These are phyloP conservation scores for Mallotus nudiflorus DNA, from an alignment of 345 rosid species.

Conservation along the genomic window DNA sequence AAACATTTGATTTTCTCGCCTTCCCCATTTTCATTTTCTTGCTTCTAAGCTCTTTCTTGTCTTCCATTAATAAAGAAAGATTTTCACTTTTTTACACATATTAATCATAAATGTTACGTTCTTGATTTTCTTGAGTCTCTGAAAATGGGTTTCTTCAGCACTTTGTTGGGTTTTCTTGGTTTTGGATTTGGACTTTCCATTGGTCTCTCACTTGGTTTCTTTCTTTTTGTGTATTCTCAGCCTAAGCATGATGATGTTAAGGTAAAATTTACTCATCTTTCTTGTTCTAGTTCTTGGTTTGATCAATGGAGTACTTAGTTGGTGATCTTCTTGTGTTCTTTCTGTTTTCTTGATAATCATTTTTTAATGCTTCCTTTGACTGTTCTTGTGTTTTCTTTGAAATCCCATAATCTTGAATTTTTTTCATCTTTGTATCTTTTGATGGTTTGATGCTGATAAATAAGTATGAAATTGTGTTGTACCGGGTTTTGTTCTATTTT, in stretches of 20 bases:
- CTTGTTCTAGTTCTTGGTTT: too few relatives aligned
- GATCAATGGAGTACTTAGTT: too few relatives aligned
- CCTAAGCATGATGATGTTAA: slow-evolving; percentile 40
- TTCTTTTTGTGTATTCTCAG: slow-evolving; percentile 58
- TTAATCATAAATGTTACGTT: neutral
- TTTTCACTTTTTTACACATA: neutral
- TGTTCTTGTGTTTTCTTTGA: neutral
- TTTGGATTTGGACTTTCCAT: slow-evolving; percentile 68
- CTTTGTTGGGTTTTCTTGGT: slow-evolving; percentile 62
- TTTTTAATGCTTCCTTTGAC: neutral
- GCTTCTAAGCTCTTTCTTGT: neutral
- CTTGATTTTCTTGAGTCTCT: slow-evolving; percentile 5
- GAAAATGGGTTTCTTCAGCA: slow-evolving; percentile 40
- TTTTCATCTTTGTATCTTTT: neutral
- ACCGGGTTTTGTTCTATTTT: neutral
- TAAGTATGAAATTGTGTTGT: neutral
- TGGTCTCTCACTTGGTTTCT: slow-evolving; percentile 72
- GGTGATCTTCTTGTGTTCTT: too few relatives aligned
- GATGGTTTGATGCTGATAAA: neutral
- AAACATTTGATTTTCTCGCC: neutral
- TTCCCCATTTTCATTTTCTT: neutral
- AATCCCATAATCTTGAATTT: neutral
- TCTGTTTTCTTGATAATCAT: neutral
- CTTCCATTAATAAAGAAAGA: too few relatives aligned
- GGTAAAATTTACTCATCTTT: slow-evolving; percentile 34